Percentiles rank a stretch among this genome's conserved stretches.
These are phyloP conservation scores for Inga leiocalycina DNA, from an alignment of 306 rosid genomes.

Conservation along the genomic window DNA sequence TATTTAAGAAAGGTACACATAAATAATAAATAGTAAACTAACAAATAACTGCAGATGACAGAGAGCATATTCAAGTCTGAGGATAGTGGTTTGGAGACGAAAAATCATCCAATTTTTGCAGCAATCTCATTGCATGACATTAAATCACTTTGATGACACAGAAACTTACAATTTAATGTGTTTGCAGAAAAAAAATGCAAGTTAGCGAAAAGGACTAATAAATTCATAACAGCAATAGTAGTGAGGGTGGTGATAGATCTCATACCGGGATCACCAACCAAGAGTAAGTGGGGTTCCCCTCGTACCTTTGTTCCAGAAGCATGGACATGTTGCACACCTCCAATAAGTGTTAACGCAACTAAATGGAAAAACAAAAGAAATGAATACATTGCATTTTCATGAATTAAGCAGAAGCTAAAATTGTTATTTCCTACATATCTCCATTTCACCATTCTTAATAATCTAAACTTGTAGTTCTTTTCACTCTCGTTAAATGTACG, in stretches of 20 bases:
- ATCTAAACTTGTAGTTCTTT: neutral
- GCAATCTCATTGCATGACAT: constrained; percentile 24
- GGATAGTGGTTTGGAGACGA: neutral
- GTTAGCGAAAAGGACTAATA: neutral
- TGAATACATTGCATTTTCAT: constrained; percentile 5
- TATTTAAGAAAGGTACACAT: constrained; percentile 1
- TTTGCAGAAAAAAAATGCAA: constrained; percentile 7
- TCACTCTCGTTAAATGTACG: neutral
- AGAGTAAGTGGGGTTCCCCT: constrained; percentile 93
- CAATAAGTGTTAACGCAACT: constrained; percentile 92
- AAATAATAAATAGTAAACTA: constrained; percentile 13
- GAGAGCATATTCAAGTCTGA: constrained; percentile 20
- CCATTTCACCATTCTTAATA: neutral
- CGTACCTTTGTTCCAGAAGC: constrained; percentile 91
- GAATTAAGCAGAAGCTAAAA: neutral
- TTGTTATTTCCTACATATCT: neutral
- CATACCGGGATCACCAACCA: constrained; percentile 98
- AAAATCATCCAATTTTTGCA: neutral
- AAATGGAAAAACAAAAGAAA: constrained; percentile 37
- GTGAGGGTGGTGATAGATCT: constrained; percentile 8
- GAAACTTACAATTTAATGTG: neutral
- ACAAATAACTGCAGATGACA: constrained; percentile 21
- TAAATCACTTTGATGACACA: constrained; percentile 4
- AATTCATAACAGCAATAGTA: constrained; percentile 22
- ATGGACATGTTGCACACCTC: constrained; percentile 96